Evolutionary conservation across 2,329 filamentous ascomycete species (phyloP).

Genomic region (Calonectria honghensis): DNA sequence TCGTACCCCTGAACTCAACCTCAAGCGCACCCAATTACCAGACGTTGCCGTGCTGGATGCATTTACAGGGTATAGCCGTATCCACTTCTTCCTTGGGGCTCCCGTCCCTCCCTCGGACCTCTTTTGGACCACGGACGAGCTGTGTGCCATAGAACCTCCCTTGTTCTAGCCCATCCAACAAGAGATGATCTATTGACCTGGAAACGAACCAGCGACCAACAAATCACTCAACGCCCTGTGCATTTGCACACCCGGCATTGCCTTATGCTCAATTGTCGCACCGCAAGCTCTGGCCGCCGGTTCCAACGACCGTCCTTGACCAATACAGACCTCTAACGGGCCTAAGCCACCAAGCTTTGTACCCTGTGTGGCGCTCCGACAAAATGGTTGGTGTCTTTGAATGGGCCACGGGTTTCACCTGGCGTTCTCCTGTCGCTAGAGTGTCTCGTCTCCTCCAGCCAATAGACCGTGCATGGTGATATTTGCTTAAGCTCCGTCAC

Average conservation of each 20-base stretch:
- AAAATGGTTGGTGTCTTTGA: slow-evolving; percentile 15
- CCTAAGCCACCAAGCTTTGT: background rate
- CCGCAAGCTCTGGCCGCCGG: slow-evolving; percentile 1
- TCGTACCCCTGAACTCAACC: slow-evolving; percentile 40
- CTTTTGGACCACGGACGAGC: slow-evolving; percentile 1
- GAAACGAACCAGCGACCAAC: slow-evolving; percentile 25
- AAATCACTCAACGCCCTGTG: background rate
- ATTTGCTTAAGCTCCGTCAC: slow-evolving; percentile 14
- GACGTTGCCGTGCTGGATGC: slow-evolving; percentile 21
- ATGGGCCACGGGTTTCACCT: slow-evolving; percentile 4
- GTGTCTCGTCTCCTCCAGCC: slow-evolving; percentile 16
- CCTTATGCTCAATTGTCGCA: background rate
- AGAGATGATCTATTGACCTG: slow-evolving; percentile 10
- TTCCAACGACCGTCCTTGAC: background rate
- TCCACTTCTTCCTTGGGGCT: slow-evolving; percentile 51
- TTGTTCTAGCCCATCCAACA: slow-evolving; percentile 24
- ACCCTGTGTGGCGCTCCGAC: slow-evolving; percentile 11
- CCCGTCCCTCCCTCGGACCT: slow-evolving; percentile 35
- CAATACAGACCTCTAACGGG: background rate
- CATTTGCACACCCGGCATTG: background rate
- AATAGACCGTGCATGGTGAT: background rate
- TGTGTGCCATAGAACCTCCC: slow-evolving; percentile 30
- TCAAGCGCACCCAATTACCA: slow-evolving; percentile 39
- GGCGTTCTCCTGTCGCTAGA: background rate
- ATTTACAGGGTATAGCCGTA: slow-evolving; percentile 32